Evolutionary conservation across 2,329 filamentous ascomycete genomes (phyloP).

Genomic region (Alternaria infectoria): DNA sequence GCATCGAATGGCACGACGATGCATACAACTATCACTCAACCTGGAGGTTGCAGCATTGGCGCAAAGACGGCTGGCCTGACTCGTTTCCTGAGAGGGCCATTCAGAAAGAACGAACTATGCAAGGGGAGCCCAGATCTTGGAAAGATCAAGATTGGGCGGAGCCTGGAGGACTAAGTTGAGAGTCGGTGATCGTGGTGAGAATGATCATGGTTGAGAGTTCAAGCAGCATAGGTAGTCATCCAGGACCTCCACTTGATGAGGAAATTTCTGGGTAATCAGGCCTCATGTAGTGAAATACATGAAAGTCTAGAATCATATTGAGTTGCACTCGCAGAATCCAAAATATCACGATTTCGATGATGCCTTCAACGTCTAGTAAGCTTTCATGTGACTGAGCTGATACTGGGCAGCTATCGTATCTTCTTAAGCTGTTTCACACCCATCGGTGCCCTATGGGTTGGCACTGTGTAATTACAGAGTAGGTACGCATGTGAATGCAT

Average conservation of each 20-base stretch:
- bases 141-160: neutral
- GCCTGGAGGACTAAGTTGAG: neutral
- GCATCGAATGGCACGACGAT: constrained; percentile 10
- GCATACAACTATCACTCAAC: constrained; percentile 2
- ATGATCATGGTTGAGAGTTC: neutral
- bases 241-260: neutral
- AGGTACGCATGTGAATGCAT: neutral
- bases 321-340: neutral
- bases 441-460: neutral
- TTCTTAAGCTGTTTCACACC: neutral
- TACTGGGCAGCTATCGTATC: neutral
- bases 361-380: neutral
- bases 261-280: neutral
- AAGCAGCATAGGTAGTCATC: neutral
- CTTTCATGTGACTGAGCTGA: neutral
- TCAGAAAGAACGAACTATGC: neutral
- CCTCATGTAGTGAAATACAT: neutral
- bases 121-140: neutral
- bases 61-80: constrained; percentile 23
- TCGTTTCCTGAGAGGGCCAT: constrained; percentile 10
- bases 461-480: neutral
- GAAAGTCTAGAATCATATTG: neutral
- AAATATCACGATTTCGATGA: neutral
- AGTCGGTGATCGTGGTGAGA: neutral
- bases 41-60: constrained; percentile 20